These are phyloP conservation scores for Xylaria multiplex DNA, from an alignment of 2,329 filamentous ascomycete genomes.

Conservation along the genomic window DNA sequence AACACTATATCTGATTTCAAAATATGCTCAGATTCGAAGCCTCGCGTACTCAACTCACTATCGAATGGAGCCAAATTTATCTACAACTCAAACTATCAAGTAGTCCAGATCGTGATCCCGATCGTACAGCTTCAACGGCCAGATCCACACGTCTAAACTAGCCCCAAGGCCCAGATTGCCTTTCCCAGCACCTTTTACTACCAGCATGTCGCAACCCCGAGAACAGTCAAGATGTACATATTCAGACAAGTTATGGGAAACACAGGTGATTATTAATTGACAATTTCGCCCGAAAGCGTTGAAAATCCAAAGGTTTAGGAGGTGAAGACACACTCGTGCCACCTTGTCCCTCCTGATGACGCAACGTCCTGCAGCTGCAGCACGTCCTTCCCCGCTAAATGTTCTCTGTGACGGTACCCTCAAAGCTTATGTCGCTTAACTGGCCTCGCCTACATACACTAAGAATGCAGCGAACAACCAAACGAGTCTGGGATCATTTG, in stretches of 20 bases:
- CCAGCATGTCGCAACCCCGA: neutral
- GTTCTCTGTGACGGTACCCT: constrained; percentile 23
- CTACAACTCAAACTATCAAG: neutral
- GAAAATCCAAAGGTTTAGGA: no score
- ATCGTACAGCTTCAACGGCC: neutral
- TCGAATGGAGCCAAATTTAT: neutral
- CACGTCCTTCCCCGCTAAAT: constrained; percentile 28
- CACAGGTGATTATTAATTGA: neutral
- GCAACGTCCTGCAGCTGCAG: constrained; percentile 30
- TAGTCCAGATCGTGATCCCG: neutral
- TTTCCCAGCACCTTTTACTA: neutral
- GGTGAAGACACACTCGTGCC: no score
- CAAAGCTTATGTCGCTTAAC: constrained; percentile 30
- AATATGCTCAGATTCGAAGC: neutral
- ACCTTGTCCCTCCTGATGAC: constrained; percentile 27
- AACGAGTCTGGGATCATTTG: constrained; percentile 23
- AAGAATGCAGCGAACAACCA: constrained; percentile 16
- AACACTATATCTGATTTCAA: neutral
- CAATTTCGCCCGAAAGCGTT: neutral
- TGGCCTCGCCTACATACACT: constrained; percentile 12
- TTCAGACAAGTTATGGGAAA: neutral
- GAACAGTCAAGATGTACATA: neutral
- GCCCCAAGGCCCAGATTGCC: neutral
- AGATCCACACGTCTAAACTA: neutral
- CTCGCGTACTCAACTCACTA: neutral